Evolutionary conservation across 1,284 basidiomycete species (phyloP).

Genomic region (Trichosporon coremiiforme): DNA sequence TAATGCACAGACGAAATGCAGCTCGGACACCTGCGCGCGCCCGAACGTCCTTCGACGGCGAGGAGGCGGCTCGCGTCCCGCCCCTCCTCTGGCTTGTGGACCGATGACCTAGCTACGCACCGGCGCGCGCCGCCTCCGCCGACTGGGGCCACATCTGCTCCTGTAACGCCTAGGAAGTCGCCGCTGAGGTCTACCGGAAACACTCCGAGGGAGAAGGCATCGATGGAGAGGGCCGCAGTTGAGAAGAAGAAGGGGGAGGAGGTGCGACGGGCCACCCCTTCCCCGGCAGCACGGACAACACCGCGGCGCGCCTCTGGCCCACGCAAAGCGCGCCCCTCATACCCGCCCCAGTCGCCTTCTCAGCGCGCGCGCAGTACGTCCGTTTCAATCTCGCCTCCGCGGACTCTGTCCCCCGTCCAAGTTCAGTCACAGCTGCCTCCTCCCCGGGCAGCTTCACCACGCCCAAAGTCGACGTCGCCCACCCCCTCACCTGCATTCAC

Average conservation of each 20-base stretch:
- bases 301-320: background rate
- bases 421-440: background rate
- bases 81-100: background rate
- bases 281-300: background rate
- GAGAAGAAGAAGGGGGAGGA: background rate
- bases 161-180: background rate
- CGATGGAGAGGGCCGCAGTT: too few species aligned
- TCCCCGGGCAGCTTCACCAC: background rate
- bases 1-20: slow-evolving; percentile 14
- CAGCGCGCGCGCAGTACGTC: background rate
- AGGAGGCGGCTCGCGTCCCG: background rate
- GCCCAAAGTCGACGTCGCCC: background rate
- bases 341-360: slow-evolving; percentile 5
- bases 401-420: background rate
- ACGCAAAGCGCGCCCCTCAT: slow-evolving; percentile 1
- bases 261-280: too few species aligned
- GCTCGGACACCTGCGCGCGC: background rate
- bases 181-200: background rate
- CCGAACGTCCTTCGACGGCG: background rate
- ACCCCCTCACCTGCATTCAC: background rate
- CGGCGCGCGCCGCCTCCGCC: slow-evolving; percentile 4
- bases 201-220: background rate
- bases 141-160: background rate
- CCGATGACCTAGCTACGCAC: too few species aligned
- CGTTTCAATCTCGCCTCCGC: background rate